Base-by-base conservation (phyloP, 2,329 filamentous ascomycete genomes). In the Phoma herbarum region DNA sequence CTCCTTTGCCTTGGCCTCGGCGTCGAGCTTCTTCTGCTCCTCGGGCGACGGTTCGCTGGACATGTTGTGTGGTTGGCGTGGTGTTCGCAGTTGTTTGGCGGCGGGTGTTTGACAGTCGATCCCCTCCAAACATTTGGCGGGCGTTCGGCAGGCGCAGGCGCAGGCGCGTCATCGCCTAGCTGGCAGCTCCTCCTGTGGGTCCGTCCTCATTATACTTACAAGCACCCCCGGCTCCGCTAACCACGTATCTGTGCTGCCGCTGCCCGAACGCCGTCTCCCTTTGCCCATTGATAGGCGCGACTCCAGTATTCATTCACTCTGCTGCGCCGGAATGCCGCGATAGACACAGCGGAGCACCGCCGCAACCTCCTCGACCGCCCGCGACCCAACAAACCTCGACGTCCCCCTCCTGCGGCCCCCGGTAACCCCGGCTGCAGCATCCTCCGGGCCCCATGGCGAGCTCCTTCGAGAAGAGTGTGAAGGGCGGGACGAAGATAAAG, bases 401-500 rank as follows among this genome's bases (percentile, higher is more conserved):
- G 16, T 18, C 43, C 37, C 12, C 26, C 43, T 42, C 12, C 26
- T 56, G 62, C 52, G 61, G 54, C 57, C 41, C 62, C 59, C 55
- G 50, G 45, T 28, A 23, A 41, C 55, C 50, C 53, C 39, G 44
- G 57, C 39, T 59, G 50, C 54, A 61, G 55, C 56, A 58, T 57
- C 59, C 63, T 28, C 48, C 55, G 57, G 48, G 42, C 67, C 60
- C 58, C 67, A 93, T 93, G 91, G 87, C 90, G 68, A 91, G 88
- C 82, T 94, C 91, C 59, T 98, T 98, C 77, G 95, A 99, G 84
- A 99, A 98, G 85, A 96, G 93, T 69, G 95, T 99, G 76, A 98
- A 98, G 84, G 95, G 94, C 81, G 94, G 92, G 71, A 98, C 94
- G 73, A 98, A 98, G 84, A 92, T 96, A 77, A 98, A 97, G 88